These are phyloP conservation scores for Sequoiadendron giganteum DNA, from an alignment of 75 land plant species.

Conservation along the genomic window DNA sequence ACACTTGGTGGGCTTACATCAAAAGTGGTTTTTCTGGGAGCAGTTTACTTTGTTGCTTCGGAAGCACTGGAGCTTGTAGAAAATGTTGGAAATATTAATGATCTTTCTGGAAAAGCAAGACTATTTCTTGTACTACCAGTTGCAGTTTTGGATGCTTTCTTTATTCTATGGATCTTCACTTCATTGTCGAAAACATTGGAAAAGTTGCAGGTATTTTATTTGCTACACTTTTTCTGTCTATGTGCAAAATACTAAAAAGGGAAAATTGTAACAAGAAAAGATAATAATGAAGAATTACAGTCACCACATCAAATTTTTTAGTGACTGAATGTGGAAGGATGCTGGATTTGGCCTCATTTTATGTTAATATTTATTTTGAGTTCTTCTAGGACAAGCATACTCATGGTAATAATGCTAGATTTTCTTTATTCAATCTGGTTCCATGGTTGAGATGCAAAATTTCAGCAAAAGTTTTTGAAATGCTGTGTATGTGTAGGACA, in stretches of 20 bases:
- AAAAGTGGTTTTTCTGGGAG: conserved; percentile 32
- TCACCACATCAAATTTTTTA: background rate
- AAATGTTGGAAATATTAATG: conserved; percentile 44
- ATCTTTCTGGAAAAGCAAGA: conserved; percentile 34
- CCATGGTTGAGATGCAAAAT: background rate
- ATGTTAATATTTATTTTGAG: background rate
- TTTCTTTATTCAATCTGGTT: background rate
- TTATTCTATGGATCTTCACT: conserved; percentile 50
- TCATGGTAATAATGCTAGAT: background rate
- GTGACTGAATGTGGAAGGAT: background rate
- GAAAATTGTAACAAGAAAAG: background rate
- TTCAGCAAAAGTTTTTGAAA: background rate
- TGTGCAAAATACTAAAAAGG: background rate
- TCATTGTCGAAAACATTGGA: conserved; percentile 47
- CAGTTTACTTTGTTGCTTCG: conserved; percentile 32
- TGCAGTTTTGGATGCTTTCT: conserved; percentile 45
- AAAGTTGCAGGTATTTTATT: conserved; percentile 43
- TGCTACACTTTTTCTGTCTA: background rate
- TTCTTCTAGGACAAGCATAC: background rate
- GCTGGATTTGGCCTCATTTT: background rate
- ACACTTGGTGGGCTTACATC: conserved; percentile 43
- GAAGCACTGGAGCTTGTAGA: conserved; percentile 48
- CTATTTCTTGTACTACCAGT: conserved; percentile 48
- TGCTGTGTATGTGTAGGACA: background rate
- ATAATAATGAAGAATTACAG: background rate